phyloP scores from a whole-genome alignment of 225 moss, liverwort and hornwort species.

The Pseudisothecium myosuroides region DNA sequence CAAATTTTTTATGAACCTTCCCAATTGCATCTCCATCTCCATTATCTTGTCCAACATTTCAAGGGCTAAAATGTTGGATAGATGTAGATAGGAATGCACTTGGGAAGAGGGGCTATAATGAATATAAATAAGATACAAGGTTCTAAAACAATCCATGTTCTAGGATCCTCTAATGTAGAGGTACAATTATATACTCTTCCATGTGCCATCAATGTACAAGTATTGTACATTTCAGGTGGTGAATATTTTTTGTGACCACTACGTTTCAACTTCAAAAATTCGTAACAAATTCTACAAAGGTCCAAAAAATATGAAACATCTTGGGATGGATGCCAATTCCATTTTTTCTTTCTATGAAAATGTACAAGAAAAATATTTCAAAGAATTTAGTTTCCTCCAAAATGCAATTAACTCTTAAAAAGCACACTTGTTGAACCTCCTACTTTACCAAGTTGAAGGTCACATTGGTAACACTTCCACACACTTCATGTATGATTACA shows the following conservation, averaged over 20 bases:
- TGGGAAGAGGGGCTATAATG: background rate
- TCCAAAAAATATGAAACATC: too few relatives aligned
- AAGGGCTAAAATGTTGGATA: background rate
- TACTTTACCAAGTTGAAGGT: background rate
- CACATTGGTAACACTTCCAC: background rate
- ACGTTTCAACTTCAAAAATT: background rate
- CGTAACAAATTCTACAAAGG: background rate
- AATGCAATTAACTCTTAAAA: background rate
- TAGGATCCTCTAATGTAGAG: background rate
- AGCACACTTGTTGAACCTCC: accelerated
- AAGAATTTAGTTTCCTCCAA: accelerated
- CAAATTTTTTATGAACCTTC: background rate
- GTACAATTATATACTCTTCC: background rate
- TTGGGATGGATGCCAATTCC: background rate
- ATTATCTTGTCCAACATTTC: too few relatives aligned
- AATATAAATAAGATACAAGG: background rate
- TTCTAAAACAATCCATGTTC: too few relatives aligned
- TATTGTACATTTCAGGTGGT: background rate
- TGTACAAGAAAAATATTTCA: background rate
- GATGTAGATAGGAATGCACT: background rate
- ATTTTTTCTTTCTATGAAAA: too few relatives aligned
- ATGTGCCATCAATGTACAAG: background rate
- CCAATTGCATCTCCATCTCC: background rate
- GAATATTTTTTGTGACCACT: accelerated
- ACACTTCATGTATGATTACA: accelerated